A percentile compares a stretch with the other conserved stretches of the same genome.
phyloP scores from a whole-genome alignment of 2,329 filamentous ascomycete genomes.

The Aspergillus awamori region DNA sequence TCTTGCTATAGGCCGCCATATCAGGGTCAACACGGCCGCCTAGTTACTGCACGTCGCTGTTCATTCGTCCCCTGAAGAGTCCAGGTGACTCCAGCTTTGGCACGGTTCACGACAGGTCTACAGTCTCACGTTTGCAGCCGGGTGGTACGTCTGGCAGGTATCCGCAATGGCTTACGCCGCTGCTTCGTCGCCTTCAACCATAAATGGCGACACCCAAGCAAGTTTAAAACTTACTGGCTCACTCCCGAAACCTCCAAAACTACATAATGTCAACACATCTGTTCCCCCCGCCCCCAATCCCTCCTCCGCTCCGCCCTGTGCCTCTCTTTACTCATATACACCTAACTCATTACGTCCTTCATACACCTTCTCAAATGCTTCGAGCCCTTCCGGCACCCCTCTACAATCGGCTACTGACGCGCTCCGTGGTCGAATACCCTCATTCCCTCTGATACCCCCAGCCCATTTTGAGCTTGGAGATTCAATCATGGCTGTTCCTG shows the following conservation, averaged over 20 bases:
- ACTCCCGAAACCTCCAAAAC: conserved; percentile 33
- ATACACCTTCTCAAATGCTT: conserved; percentile 35
- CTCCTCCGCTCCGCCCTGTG: conserved; percentile 33
- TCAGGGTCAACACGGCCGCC: conserved; percentile 33
- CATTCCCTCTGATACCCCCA: conserved; percentile 41
- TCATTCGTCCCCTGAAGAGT: conserved; percentile 40
- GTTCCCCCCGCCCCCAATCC: conserved; percentile 30
- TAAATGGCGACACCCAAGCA: conserved; percentile 41
- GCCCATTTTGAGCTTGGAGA: conserved; percentile 72
- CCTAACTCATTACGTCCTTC: conserved; percentile 33
- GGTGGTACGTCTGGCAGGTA: conserved; percentile 34
- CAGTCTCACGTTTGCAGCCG: conserved; percentile 34
- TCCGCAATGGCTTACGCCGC: conserved; percentile 44
- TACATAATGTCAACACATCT: conserved; percentile 42
- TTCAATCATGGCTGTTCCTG: conserved; percentile 58
- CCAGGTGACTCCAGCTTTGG: conserved; percentile 45
- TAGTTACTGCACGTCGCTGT: conserved; percentile 31
- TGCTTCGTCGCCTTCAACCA: conserved; percentile 37
- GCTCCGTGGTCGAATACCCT: conserved; percentile 32
- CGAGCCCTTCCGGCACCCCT: conserved; percentile 41
- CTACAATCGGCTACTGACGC: conserved; percentile 39
- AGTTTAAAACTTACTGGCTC: conserved; percentile 42
- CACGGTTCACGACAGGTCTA: conserved; percentile 33
- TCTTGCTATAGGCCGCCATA: conserved; percentile 27
- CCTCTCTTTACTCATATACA: conserved; percentile 34